These are phyloP conservation scores for Penicillium sp. DNA, from an alignment of 2,329 filamentous ascomycete species.

Conservation along the genomic window DNA sequence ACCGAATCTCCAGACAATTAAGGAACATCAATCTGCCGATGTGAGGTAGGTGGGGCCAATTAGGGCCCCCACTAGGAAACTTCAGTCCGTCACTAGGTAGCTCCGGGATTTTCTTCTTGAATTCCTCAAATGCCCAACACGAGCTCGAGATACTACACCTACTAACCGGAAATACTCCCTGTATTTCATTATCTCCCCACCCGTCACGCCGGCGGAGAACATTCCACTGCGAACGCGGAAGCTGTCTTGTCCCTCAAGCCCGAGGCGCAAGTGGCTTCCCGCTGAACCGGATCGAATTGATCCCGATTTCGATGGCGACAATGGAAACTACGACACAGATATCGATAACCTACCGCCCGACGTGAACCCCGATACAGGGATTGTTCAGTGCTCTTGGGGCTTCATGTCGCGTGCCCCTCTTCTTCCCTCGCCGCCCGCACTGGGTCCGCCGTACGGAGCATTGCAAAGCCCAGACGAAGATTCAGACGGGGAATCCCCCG, in stretches of 20 bases:
- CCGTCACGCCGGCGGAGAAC: constrained; percentile 15
- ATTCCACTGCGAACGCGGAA: constrained; percentile 26
- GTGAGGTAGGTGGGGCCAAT: constrained; percentile 3
- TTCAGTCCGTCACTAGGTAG: constrained; percentile 7
- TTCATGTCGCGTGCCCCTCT: constrained; percentile 54
- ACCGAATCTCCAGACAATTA: background rate
- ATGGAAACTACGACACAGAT: constrained; percentile 11
- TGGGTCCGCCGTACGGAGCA: constrained; percentile 60
- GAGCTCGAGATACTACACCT: constrained; percentile 14
- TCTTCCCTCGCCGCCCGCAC: constrained; percentile 57
- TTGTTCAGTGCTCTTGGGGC: constrained; percentile 16
- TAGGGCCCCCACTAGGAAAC: constrained; percentile 1
- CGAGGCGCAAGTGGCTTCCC: constrained; percentile 24
- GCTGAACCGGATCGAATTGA: constrained; percentile 18
- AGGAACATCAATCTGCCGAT: constrained; percentile 6
- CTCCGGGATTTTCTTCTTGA: background rate
- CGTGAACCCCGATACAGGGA: constrained; percentile 6
- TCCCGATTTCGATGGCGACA: constrained; percentile 9
- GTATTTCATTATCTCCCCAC: constrained; percentile 13
- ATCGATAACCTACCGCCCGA: constrained; percentile 1
- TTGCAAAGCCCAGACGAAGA: constrained; percentile 42
- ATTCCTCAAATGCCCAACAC: constrained; percentile 5
- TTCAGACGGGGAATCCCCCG: constrained; percentile 28
- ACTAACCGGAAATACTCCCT: constrained; percentile 9
- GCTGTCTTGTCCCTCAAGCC: constrained; percentile 21